Evolutionary conservation across 495 filamentous ascomycete genomes (phyloP), one percentile per base, ranked within the genome.

Genomic region (Bacidia rubella): DNA sequence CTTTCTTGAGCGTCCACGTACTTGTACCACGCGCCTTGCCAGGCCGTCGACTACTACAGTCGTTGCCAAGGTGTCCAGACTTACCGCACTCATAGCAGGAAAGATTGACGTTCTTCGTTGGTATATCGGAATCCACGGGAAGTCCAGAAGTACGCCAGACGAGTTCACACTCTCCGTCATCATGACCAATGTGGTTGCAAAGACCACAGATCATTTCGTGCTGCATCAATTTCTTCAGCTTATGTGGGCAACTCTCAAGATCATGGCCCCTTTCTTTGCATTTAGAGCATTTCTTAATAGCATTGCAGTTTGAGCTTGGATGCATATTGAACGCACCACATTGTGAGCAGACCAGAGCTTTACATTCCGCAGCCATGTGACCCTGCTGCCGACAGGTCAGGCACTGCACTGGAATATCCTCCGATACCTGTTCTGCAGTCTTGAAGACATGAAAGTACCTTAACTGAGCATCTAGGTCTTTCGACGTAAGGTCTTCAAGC

Each of bases 341-440:
- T 27, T 21, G 11, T n/a, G 44, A 52, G 45, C 60, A 58, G 40
- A 40, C 39, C 11, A 56, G 52, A 53, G 59, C 27, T 62, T 71
- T 70, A 58, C 74, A 77, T 21, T 69, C 63, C 11, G 65, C 64
- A 21, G 64, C 63, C 53, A 73, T 55, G 53, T 77, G 74, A 7
- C 72, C 74, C 55, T 68, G 58, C 21, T 61, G 55, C 29, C 69
- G 62, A 50, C 74, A 77, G 50, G 73, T 70, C 65, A 77, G 43
- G 66, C 65, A 55, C 42, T 53, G 53, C 66, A 82, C 61, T 72
- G 85, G 85, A 71, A 79, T 48, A 71, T 83, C 65, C 65, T 79
- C 66, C 67, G 88, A 63, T 70, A 78, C 62, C 35, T 85, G 57
- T 59, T 86, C 54, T 68, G 81, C 60, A 64, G 81, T 61, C 64